Evolutionary conservation across 345 rosid genomes (phyloP).

Genomic region (Cardiospermum halicacabum): DNA sequence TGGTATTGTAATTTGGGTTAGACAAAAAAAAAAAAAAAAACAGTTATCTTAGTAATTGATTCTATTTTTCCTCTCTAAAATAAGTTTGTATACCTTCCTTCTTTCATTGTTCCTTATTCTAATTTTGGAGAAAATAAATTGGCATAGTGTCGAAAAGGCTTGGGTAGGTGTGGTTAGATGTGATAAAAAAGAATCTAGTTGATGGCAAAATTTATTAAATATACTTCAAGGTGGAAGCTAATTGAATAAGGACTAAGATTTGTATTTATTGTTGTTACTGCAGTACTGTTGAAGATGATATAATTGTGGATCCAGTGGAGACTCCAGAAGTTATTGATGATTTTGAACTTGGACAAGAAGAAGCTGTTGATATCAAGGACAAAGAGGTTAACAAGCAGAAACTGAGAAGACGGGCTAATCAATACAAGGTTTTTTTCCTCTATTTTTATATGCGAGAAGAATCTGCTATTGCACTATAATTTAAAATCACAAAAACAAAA

Average conservation of each 20-base stretch:
- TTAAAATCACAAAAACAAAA: not conserved
- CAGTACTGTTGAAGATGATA: conserved; percentile 87
- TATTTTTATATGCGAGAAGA: not conserved
- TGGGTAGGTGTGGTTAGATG: no score
- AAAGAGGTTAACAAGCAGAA: conserved; percentile 83
- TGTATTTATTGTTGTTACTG: no score
- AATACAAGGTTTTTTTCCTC: conserved; percentile 53
- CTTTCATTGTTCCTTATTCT: not conserved
- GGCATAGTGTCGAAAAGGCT: no score
- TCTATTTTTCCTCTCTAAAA: no score
- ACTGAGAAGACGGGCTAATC: conserved; percentile 62
- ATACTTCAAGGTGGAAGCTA: no score
- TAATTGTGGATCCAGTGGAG: conserved; percentile 72
- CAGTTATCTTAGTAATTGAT: not conserved
- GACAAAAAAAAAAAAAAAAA: no score
- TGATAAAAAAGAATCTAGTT: no score
- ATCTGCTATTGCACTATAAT: not conserved
- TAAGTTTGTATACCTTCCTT: no score
- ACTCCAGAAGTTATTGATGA: conserved; percentile 84
- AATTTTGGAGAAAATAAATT: no score
- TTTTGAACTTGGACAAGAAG: conserved; percentile 87
- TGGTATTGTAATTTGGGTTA: not conserved
- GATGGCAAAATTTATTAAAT: no score
- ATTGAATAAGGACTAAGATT: no score
- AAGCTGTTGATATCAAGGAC: conserved; percentile 78